phyloP scores from a whole-genome alignment of 1,139 yeast species.

The Geotrichum klebahnii region DNA sequence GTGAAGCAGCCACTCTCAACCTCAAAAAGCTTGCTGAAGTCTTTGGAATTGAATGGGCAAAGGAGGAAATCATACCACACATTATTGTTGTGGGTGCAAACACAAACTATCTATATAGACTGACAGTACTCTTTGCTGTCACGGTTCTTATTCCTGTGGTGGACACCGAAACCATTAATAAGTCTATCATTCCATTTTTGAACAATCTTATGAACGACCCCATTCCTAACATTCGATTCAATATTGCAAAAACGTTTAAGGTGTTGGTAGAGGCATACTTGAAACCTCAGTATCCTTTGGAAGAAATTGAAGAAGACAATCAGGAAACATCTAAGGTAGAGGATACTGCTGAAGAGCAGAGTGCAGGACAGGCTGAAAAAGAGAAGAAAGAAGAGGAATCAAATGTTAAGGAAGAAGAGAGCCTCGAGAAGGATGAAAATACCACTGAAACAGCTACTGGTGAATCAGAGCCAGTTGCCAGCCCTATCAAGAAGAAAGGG shows the following conservation, averaged over 20 bases:
- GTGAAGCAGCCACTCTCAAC: slow-evolving; percentile 92
- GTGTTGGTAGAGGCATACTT: slow-evolving; percentile 53
- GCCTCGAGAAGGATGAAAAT: slow-evolving; percentile 1
- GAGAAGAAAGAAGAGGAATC: slow-evolving; percentile 5
- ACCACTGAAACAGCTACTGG: too few species aligned
- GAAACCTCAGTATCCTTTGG: slow-evolving; percentile 27
- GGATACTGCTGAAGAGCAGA: background rate
- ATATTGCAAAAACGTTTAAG: slow-evolving; percentile 81
- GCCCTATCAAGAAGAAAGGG: slow-evolving; percentile 17
- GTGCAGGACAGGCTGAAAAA: background rate
- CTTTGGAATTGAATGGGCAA: slow-evolving; percentile 94
- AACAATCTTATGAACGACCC: slow-evolving; percentile 67
- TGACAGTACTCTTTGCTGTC: slow-evolving; percentile 85
- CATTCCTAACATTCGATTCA: slow-evolving; percentile 92
- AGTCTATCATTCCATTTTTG: slow-evolving; percentile 74
- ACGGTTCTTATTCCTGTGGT: slow-evolving; percentile 64
- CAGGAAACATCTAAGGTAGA: slow-evolving; percentile 14
- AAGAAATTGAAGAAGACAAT: slow-evolving; percentile 28
- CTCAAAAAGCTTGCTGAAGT: slow-evolving; percentile 73
- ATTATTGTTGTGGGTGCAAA: slow-evolving; percentile 52
- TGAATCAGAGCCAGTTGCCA: slow-evolving; percentile 22
- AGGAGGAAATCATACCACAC: slow-evolving; percentile 73
- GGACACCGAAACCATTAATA: slow-evolving; percentile 51
- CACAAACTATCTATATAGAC: slow-evolving; percentile 79
- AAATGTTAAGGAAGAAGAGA: background rate